Percentiles rank a stretch among this genome's conserved stretches.
Evolutionary conservation across 306 rosid genomes (phyloP).

Genomic region (Lathyrus aphaca): DNA sequence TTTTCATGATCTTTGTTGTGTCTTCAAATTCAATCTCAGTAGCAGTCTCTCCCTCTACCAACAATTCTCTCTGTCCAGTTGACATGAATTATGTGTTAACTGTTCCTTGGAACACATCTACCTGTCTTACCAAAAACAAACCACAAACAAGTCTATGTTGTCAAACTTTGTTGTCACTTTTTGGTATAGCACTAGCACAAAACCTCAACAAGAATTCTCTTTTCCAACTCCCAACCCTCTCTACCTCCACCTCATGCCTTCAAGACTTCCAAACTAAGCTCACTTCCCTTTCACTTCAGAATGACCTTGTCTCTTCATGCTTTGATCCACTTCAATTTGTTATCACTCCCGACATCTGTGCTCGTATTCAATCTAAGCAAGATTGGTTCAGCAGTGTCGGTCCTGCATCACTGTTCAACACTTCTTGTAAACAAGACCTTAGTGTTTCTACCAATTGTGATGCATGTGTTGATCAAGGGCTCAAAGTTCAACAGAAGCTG

Average conservation of each 20-base stretch:
- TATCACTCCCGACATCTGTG: slow-evolving; percentile 54
- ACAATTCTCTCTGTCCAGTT: slow-evolving; percentile 60
- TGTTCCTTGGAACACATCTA: slow-evolving; percentile 68
- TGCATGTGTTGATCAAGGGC: slow-evolving; percentile 56
- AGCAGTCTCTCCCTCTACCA: slow-evolving; percentile 25
- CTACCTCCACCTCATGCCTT: slow-evolving; percentile 65
- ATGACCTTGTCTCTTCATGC: slow-evolving; percentile 50
- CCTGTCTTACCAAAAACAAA: slow-evolving; percentile 48
- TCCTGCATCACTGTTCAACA: slow-evolving; percentile 40
- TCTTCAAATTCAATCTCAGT: slow-evolving; percentile 34
- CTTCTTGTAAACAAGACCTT: slow-evolving; percentile 66
- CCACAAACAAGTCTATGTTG: slow-evolving; percentile 51
- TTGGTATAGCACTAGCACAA: slow-evolving; percentile 61
- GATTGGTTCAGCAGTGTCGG: slow-evolving; percentile 67
- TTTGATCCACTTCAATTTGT: slow-evolving; percentile 70
- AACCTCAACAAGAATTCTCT: slow-evolving; percentile 62
- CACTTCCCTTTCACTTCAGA: slow-evolving; percentile 50
- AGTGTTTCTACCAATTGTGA: slow-evolving; percentile 50
- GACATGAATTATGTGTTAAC: slow-evolving; percentile 55
- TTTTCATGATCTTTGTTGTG: slow-evolving; percentile 40
- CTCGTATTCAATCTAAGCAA: slow-evolving; percentile 47
- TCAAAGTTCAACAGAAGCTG: slow-evolving; percentile 40
- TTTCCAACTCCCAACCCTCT: slow-evolving; percentile 58
- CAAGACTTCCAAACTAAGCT: slow-evolving; percentile 62
- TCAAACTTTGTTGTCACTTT: slow-evolving; percentile 59